phyloP scores from a whole-genome alignment of 2,329 filamentous ascomycete species.

The Hymenoscyphus occultus region DNA sequence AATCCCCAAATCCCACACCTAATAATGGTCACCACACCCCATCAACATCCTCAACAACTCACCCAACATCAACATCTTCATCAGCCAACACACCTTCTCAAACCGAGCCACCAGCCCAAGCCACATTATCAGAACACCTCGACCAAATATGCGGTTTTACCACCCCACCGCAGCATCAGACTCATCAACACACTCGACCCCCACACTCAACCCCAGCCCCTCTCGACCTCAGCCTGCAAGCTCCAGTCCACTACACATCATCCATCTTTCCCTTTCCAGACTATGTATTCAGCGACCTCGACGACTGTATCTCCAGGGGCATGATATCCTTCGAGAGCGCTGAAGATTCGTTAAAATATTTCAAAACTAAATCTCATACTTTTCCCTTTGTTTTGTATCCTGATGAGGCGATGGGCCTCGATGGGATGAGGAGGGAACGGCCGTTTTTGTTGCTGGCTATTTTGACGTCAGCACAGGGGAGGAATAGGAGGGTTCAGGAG shows the following conservation, averaged over 20 bases:
- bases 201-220: not conserved
- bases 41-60: not conserved
- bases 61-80: conserved; percentile 7
- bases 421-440: conserved; percentile 42
- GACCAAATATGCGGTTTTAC: not conserved
- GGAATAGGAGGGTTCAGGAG: conserved; percentile 49
- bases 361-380: conserved; percentile 13
- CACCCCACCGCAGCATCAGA: not conserved
- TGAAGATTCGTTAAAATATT: conserved; percentile 20
- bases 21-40: not conserved
- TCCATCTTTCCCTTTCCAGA: conserved; percentile 50
- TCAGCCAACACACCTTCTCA: conserved; percentile 2
- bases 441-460: conserved; percentile 56
- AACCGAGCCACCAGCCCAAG: not conserved
- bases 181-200: not conserved
- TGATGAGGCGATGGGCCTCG: conserved; percentile 39
- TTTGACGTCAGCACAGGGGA: conserved; percentile 48
- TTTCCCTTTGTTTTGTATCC: conserved; percentile 31
- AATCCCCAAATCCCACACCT: not conserved
- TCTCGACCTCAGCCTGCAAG: not conserved
- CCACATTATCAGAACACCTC: not conserved
- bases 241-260: conserved; percentile 36
- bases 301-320: conserved; percentile 21
- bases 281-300: conserved; percentile 42
- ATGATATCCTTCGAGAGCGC: conserved; percentile 21